phyloP scores from a whole-genome alignment of 1,284 basidiomycete genomes.

The Cryptococcus sp. region DNA sequence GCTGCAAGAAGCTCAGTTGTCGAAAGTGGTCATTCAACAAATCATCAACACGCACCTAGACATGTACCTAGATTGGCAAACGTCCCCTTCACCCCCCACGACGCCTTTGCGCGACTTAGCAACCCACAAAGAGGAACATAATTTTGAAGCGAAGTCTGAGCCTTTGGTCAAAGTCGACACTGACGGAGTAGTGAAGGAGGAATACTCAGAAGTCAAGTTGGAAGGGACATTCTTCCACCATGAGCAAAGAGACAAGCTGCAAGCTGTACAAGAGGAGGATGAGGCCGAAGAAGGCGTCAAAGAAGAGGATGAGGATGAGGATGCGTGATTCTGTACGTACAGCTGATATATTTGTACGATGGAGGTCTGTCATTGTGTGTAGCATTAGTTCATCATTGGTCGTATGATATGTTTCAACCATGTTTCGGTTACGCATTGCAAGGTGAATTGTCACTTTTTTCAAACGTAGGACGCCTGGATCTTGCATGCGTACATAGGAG shows the following conservation, averaged over 20 bases:
- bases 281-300: slow-evolving; percentile 7
- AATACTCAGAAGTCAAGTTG: slow-evolving; percentile 8
- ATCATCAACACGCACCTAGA: slow-evolving; percentile 42
- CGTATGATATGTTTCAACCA: too few relatives aligned
- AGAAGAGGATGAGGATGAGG: not conserved
- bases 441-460: too few relatives aligned
- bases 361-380: too few relatives aligned
- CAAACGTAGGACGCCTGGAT: too few relatives aligned
- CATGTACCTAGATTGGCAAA: slow-evolving; percentile 40
- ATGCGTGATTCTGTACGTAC: too few relatives aligned
- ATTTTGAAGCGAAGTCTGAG: slow-evolving; percentile 1
- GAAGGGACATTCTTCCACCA: slow-evolving; percentile 7
- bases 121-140: slow-evolving; percentile 11
- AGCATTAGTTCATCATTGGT: too few relatives aligned
- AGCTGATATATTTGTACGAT: too few relatives aligned
- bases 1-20: slow-evolving; percentile 22
- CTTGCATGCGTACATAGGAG: too few relatives aligned
- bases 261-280: slow-evolving; percentile 20
- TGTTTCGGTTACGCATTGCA: not conserved
- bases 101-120: not conserved
- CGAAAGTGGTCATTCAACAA: slow-evolving; percentile 36
- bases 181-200: slow-evolving; percentile 4
- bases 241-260: slow-evolving; percentile 15
- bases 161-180: not conserved
- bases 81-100: slow-evolving; percentile 1